These are phyloP conservation scores for Phytopythium oedochilum DNA, from an alignment of 352 stramenopile genomes.

Conservation along the genomic window DNA sequence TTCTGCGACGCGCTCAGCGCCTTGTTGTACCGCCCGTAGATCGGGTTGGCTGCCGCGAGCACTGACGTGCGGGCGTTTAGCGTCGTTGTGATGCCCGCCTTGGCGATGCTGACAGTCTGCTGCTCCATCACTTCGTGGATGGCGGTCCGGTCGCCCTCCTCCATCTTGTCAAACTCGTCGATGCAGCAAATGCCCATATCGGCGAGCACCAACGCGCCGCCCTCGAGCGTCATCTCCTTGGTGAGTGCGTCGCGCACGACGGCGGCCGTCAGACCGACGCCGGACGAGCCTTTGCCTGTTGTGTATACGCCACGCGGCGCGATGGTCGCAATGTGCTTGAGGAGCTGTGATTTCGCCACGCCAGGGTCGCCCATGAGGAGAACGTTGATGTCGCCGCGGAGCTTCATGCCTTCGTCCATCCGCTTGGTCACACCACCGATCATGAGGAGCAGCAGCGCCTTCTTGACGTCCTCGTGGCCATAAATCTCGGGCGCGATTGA, in stretches of 20 bases:
- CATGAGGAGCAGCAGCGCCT: slow-evolving; percentile 96
- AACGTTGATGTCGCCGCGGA: slow-evolving; percentile 99
- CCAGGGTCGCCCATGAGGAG: slow-evolving; percentile 98
- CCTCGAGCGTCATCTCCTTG: slow-evolving; percentile 90
- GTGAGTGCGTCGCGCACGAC: slow-evolving; percentile 95
- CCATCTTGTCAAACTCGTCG: slow-evolving; percentile 99
- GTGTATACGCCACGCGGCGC: slow-evolving; percentile 98
- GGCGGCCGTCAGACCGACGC: slow-evolving; percentile 97
- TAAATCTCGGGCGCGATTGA: slow-evolving; percentile 99
- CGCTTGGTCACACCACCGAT: slow-evolving; percentile 91
- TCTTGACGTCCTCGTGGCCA: slow-evolving; percentile 99
- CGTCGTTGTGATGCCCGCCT: slow-evolving; percentile 99
- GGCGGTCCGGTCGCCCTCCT: slow-evolving; percentile 96
- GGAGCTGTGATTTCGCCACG: slow-evolving; percentile 98
- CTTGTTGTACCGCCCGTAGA: slow-evolving; percentile 92
- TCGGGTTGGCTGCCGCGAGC: slow-evolving; percentile 98
- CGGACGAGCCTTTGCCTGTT: slow-evolving; percentile 98
- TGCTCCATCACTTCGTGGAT: slow-evolving; percentile 99
- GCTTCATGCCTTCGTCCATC: slow-evolving; percentile 93
- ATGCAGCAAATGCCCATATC: slow-evolving; percentile 99
- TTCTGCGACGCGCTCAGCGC: slow-evolving; percentile 92
- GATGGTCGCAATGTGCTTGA: slow-evolving; percentile 98
- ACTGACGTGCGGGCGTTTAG: slow-evolving; percentile 96
- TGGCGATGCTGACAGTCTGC: slow-evolving; percentile 98
- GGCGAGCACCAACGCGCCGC: slow-evolving; percentile 97